phyloP scores from a whole-genome alignment of 495 filamentous ascomycete genomes.

The Filosporella fistucella region DNA sequence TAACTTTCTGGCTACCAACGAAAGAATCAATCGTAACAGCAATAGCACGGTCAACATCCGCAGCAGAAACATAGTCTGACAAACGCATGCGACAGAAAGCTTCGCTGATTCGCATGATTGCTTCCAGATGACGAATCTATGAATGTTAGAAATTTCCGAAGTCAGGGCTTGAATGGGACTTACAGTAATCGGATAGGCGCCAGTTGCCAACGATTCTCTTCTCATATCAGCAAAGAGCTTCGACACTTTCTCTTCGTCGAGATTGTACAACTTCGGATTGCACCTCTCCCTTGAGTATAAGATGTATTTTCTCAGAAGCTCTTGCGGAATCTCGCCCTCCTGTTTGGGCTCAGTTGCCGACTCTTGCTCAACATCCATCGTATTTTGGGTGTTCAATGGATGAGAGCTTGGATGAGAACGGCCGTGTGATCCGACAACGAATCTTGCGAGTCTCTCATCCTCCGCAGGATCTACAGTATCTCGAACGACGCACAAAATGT shows the following conservation, averaged over 20 bases:
- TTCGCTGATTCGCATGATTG: constrained; percentile 91
- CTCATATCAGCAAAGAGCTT: constrained; percentile 95
- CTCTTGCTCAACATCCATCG: constrained; percentile 32
- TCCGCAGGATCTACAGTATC: constrained; percentile 97
- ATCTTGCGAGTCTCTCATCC: constrained; percentile 90
- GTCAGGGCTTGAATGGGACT: constrained; percentile 26
- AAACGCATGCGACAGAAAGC: constrained; percentile 94
- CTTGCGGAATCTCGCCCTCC: constrained; percentile 83
- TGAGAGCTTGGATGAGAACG: constrained; percentile 70
- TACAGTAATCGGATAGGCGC: constrained; percentile 97
- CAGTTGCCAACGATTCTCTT: constrained; percentile 84
- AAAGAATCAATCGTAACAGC: constrained; percentile 96
- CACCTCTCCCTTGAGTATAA: constrained; percentile 90
- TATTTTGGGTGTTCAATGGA: constrained; percentile 47
- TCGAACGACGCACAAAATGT: constrained; percentile 94
- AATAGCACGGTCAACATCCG: constrained; percentile 95
- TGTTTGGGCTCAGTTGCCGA: constrained; percentile 47
- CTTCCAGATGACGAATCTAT: constrained; percentile 94
- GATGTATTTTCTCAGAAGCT: constrained; percentile 94
- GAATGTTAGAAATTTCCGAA: constrained; percentile 3
- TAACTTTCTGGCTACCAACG: constrained; percentile 93
- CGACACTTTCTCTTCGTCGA: constrained; percentile 96
- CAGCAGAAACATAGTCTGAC: constrained; percentile 81
- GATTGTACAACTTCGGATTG: constrained; percentile 90
- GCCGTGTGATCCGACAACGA: constrained; percentile 90